phyloP scores from a whole-genome alignment of 768 basidiomycete genomes.

The Auricularia sp. region DNA sequence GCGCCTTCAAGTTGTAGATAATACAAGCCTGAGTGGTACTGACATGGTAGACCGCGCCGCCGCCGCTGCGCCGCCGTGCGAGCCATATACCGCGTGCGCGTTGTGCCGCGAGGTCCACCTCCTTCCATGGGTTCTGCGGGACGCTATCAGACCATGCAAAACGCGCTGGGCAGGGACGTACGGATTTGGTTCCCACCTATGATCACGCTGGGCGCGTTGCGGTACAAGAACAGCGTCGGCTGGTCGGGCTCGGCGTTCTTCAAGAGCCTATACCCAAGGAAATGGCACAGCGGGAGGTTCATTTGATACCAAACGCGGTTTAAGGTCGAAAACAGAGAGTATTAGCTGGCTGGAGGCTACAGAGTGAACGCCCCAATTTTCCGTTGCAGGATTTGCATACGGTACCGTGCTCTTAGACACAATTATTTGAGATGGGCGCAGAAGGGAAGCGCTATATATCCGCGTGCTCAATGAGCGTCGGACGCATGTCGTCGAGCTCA shows the following conservation, averaged over 20 bases:
- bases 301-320: too few relatives aligned
- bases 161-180: neutral
- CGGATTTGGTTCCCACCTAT: constrained; percentile 77
- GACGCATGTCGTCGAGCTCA: too few relatives aligned
- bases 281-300: too few relatives aligned
- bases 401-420: constrained; percentile 72
- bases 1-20: neutral
- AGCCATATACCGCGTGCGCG: constrained; percentile 50
- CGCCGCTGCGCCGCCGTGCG: constrained; percentile 79
- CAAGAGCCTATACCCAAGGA: too few relatives aligned
- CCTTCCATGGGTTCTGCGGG: constrained; percentile 91
- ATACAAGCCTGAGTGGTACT: constrained; percentile 18
- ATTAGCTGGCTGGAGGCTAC: constrained; percentile 45
- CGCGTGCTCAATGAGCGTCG: too few relatives aligned
- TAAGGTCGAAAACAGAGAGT: too few relatives aligned
- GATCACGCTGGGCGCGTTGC: constrained; percentile 80
- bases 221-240: constrained; percentile 79
- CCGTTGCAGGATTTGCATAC: constrained; percentile 81
- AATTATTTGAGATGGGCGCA: neutral
- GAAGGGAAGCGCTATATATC: too few relatives aligned
- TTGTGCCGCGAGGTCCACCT: constrained; percentile 67
- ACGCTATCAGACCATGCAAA: neutral
- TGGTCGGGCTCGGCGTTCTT: constrained; percentile 37
- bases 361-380: constrained; percentile 62
- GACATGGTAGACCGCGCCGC: constrained; percentile 95